Evolutionary conservation across 495 filamentous ascomycete species (phyloP), one percentile per base, ranked within the genome.

Genomic region (Podospora conica): DNA sequence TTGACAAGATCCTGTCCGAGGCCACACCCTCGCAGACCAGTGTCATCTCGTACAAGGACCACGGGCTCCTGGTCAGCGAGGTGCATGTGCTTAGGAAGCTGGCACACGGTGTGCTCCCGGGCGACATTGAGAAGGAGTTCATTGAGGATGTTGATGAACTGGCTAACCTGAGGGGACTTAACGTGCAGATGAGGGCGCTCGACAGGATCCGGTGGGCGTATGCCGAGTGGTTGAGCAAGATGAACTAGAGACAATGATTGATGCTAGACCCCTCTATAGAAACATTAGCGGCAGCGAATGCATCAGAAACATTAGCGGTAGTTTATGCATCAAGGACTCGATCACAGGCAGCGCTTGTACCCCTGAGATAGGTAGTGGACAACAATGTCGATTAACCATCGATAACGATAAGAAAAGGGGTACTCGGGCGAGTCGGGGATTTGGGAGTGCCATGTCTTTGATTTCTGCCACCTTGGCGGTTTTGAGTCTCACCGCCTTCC

Each of bases 201-300:
- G 88, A 91, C 65, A 84, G 95, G 65, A 91, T 97, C 66, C 81
- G 89, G 63, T 97, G 95, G 84, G 89, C 89, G 11, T 97, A 97
- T 82, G 85, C 86, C 9, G 90, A 87, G 71, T 95, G 88, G 87
- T 74, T 93, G 29, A 74, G 67, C 9, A 61, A 61, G 58, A 73
- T 70, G 66, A 70, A 21, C 40, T 71, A 65, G 54, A 55, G 23
- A 11, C 40, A 22, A 11, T 56, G 1, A 28, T 0, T 10, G 21
- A 58, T 15, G 8, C 27, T 58, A 20, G 15, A 31, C 9, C 25
- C 20, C 21, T 33, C 9, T 21, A 48, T 18, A 48, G 40, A n/a
- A 48, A 48, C 40, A n/a, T n/a, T 48, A 48, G 15, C 4, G 40
- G 40, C 7, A 33, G 29, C 1, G 18, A 48, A 48, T 48, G 18